These are phyloP conservation scores for Miscanthus lutarioriparius DNA, from an alignment of 176 grass and related monocot species.

Conservation along the genomic window DNA sequence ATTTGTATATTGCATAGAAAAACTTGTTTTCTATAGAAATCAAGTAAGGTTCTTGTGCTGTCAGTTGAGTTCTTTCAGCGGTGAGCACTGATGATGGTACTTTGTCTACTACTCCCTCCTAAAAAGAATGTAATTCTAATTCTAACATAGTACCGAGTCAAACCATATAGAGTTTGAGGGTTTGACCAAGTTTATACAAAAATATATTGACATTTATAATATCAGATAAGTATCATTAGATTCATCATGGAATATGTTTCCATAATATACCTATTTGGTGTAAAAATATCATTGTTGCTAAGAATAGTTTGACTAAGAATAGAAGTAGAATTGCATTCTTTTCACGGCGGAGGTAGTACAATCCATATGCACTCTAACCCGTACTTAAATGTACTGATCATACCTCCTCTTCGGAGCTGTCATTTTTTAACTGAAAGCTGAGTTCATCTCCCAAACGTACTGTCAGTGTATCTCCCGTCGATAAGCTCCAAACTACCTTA, in stretches of 20 bases:
- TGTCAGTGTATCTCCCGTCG: constrained; percentile 73
- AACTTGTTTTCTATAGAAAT: not conserved
- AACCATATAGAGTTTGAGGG: not conserved
- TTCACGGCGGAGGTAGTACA: not conserved
- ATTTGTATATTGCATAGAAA: not conserved
- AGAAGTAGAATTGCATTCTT: not conserved
- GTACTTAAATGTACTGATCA: not conserved
- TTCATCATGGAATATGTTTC: not conserved
- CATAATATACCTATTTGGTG: not conserved
- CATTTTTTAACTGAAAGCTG: constrained; percentile 65
- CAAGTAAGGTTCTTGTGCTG: not conserved
- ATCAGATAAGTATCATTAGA: not conserved
- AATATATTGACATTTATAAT: not conserved
- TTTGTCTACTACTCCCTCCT: not conserved
- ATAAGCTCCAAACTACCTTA: constrained; percentile 68
- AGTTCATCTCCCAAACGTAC: constrained; percentile 60
- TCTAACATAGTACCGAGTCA: not conserved
- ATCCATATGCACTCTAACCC: not conserved
- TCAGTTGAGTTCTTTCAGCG: constrained; percentile 7
- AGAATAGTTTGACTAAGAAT: not conserved
- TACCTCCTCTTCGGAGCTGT: constrained; percentile 68
- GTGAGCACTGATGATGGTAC: constrained; percentile 24
- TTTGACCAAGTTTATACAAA: not conserved
- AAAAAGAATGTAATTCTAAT: not conserved
- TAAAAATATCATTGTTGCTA: not conserved